A percentile compares a stretch with the other conserved stretches of the same genome.
Conservation (phyloP, 306 rosid species). For the Sesbania bispinosa region DNA sequence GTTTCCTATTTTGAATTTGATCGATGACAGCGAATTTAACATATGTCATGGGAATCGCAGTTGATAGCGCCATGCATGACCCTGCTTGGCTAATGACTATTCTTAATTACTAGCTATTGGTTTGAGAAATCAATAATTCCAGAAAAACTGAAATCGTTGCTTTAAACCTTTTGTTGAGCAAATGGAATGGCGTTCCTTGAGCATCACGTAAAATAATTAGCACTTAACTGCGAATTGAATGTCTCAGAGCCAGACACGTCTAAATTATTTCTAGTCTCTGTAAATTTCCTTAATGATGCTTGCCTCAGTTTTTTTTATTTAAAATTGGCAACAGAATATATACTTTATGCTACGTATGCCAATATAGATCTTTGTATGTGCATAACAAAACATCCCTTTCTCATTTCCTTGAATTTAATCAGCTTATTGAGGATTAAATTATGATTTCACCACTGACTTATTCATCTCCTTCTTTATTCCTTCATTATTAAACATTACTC, state of each 20-base stretch:
- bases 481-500: not conserved
- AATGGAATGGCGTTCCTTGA: conserved; percentile 12
- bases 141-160: not conserved
- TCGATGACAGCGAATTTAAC: too few relatives aligned
- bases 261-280: not conserved
- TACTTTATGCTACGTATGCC: conserved; percentile 25
- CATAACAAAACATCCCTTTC: conserved; percentile 1
- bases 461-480: conserved; percentile 8
- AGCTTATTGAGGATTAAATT: not conserved
- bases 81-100: not conserved
- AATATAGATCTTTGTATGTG: not conserved
- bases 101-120: not conserved
- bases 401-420: not conserved
- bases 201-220: conserved; percentile 20
- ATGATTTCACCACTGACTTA: not conserved
- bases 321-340: conserved; percentile 16
- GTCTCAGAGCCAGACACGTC: not conserved
- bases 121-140: conserved; percentile 4
- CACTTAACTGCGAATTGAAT: not conserved
- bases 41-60: too few relatives aligned
- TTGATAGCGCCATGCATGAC: too few relatives aligned
- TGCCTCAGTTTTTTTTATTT: conserved; percentile 10
- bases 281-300: conserved; percentile 19
- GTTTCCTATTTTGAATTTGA: too few relatives aligned
- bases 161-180: conserved; percentile 6